These are phyloP conservation scores for Cercophora sp. DNA, from an alignment of 495 filamentous ascomycete genomes.

Conservation along the genomic window DNA sequence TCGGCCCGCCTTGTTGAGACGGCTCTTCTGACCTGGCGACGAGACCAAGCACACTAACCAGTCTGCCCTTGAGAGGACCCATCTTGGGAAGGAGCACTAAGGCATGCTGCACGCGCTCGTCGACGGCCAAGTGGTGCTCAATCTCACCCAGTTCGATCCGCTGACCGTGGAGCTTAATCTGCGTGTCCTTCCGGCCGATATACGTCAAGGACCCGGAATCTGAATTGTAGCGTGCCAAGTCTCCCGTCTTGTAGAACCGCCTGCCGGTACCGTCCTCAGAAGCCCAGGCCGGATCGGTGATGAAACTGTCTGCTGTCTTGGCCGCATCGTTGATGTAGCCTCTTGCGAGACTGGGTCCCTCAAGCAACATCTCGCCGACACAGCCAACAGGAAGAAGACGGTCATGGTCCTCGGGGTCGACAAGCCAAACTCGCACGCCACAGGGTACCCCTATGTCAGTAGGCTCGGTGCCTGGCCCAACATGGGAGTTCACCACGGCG, in stretches of 20 bases:
- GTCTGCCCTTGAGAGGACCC: conserved; percentile 35
- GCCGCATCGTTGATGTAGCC: conserved; percentile 72
- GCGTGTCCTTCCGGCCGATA: conserved; percentile 35
- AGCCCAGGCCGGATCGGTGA: conserved; percentile 20
- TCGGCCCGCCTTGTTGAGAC: neutral
- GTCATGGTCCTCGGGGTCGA: conserved; percentile 57
- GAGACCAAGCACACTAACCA: conserved; percentile 32
- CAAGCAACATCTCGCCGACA: conserved; percentile 76
- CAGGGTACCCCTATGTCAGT: conserved; percentile 20
- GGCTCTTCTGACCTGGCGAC: neutral
- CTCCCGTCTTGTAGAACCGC: conserved; percentile 57
- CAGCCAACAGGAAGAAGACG: conserved; percentile 61
- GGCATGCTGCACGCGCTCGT: conserved; percentile 29
- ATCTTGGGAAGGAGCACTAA: conserved; percentile 45
- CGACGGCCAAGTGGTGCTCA: conserved; percentile 41
- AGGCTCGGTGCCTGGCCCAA: conserved; percentile 12
- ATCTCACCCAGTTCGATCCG: conserved; percentile 47
- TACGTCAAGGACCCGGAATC: conserved; percentile 47
- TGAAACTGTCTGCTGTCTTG: conserved; percentile 51
- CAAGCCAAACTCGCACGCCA: conserved; percentile 38
- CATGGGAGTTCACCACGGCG: conserved; percentile 19
- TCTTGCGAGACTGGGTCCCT: conserved; percentile 46
- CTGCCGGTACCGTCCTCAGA: neutral
- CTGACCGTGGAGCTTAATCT: conserved; percentile 40
- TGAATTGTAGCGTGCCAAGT: conserved; percentile 53